Evolutionary conservation across 1,284 basidiomycete genomes (phyloP), one percentile per base, ranked within the genome.

Genomic region (Trametes polyzona): DNA sequence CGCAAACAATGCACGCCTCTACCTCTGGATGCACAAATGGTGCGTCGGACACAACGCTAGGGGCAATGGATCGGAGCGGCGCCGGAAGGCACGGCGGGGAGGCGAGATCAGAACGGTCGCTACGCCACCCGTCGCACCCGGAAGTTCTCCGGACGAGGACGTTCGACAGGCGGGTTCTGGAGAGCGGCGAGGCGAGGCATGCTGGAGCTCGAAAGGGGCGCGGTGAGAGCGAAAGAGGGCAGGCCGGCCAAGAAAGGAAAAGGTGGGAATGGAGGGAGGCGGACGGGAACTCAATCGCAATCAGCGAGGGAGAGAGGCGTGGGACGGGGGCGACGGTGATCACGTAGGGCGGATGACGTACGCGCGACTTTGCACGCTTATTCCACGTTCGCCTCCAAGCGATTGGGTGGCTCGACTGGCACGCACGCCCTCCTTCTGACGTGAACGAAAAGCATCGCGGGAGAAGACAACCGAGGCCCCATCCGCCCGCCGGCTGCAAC

Each of bases 391-490:
- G 57, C 54, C 55, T 27, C 52, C 59, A 51, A 61, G 44, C 58
- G 64, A 65, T 65, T 58, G 55, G 55, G 29, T 27, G 17, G 30
- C 54, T 17, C 40, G 32, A 36, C 35, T 14, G 27, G n/a, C 35
- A 10, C 37, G 19, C 54, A 19, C 30, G 12, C 47, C 32, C 23
- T 44, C 39, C 49, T 50, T 62, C 57, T 58, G 65, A 62, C 58
- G 58, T 57, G 63, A 47, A 43, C 47, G 55, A 61, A 71, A 70
- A 72, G 70, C 67, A 68, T 72, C 70, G 70, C 70, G 70, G 70
- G 70, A 72, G 70, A 72, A 72, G 70, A 57, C 64, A 57, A 53
- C 47, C 61, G 63, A 61, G 42, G n/a, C 12, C 44, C 44, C 30
- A 33, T 49, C 50, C 36, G 47, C 36, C 40, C 53, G 47, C 62